phyloP scores from a whole-genome alignment of 805 yeast genomes.

The Cyberlindnera euphorbiiphila region DNA sequence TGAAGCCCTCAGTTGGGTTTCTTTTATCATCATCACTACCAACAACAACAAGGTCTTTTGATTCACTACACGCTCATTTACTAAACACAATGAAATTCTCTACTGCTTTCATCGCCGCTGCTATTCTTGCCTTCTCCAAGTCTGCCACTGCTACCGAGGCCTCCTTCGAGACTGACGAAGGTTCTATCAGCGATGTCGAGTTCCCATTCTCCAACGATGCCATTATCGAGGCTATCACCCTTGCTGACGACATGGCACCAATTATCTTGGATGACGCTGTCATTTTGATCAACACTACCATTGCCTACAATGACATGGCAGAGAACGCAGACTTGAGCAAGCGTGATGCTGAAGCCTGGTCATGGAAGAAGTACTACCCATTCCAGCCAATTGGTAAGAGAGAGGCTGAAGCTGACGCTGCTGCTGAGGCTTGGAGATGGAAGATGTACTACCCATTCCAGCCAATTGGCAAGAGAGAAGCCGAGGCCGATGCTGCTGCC shows the following conservation, averaged over 20 bases:
- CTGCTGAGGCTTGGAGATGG: constrained; percentile 25
- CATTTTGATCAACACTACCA: constrained; percentile 26
- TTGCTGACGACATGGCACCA: constrained; percentile 24
- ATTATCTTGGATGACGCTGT: constrained; percentile 25
- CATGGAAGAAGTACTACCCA: constrained; percentile 17
- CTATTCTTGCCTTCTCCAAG: constrained; percentile 13
- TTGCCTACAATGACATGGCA: constrained; percentile 18
- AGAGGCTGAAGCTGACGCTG: constrained; percentile 21
- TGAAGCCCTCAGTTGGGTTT: background rate
- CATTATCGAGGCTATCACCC: constrained; percentile 25
- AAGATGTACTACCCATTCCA: constrained; percentile 17
- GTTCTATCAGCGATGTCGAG: constrained; percentile 19
- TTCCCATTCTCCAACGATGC: constrained; percentile 28
- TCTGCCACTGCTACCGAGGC: constrained; percentile 12
- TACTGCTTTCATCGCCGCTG: constrained; percentile 13
- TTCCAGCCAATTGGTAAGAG: constrained; percentile 24
- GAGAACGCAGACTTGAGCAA: constrained; percentile 17
- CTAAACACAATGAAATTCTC: constrained; percentile 16
- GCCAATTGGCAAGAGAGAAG: constrained; percentile 22
- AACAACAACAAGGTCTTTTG: no score
- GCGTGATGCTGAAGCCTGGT: constrained; percentile 24
- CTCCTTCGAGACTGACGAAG: constrained; percentile 8
- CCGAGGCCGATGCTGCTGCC: constrained; percentile 14
- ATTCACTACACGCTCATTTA: no score
- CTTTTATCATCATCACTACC: constrained; percentile 2